Evolutionary conservation across 2,329 filamentous ascomycete species (phyloP).

Genomic region (Endoconidiophora laricicola): DNA sequence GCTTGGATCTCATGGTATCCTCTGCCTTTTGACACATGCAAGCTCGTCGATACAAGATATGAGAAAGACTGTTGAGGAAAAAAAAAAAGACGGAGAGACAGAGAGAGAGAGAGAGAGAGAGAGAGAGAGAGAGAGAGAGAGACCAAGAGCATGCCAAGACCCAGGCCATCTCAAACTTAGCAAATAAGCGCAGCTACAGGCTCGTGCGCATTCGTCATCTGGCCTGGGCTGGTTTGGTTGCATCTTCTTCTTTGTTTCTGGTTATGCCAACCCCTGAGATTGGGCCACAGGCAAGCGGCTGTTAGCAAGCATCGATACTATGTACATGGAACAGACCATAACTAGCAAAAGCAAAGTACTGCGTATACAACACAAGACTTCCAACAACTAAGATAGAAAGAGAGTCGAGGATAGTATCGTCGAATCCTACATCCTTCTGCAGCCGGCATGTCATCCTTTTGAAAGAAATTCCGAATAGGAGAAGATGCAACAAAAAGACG

Average conservation of each 20-base stretch:
- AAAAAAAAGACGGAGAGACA: background rate
- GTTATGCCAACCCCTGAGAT: conserved; percentile 4
- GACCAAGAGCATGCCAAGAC: background rate
- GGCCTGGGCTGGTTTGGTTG: no score
- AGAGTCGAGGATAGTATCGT: no score
- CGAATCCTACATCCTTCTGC: no score
- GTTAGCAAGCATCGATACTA: background rate
- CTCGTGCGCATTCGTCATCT: conserved; percentile 9
- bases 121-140: background rate
- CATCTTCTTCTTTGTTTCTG: background rate
- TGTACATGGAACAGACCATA: no score
- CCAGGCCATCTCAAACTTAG: background rate
- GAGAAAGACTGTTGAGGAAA: background rate
- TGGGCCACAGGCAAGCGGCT: background rate
- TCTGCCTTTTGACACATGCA: no score
- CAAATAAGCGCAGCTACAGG: background rate
- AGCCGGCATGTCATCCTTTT: no score
- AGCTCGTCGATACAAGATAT: no score
- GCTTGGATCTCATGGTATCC: no score
- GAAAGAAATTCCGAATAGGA: no score
- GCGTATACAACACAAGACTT: no score
- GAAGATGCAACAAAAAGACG: no score
- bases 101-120: background rate
- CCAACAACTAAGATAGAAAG: no score
- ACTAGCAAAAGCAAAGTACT: background rate